These are phyloP conservation scores for Pseudotulostoma volvatum DNA, from an alignment of 495 filamentous ascomycete genomes.

Conservation along the genomic window DNA sequence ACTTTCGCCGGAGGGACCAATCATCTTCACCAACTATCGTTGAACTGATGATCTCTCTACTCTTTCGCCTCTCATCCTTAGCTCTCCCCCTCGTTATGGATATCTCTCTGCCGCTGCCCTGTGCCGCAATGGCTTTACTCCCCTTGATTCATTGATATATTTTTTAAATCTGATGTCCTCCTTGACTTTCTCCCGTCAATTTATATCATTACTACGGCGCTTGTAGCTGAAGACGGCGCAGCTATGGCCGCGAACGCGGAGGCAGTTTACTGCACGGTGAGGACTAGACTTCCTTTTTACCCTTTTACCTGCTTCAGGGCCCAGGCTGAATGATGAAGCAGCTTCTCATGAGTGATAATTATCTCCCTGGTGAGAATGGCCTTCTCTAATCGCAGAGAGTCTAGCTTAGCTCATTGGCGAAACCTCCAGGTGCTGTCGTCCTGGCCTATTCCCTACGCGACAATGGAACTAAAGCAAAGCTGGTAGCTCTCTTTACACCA, in stretches of 20 bases:
- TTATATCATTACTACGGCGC: too few relatives aligned
- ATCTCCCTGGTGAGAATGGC: slow-evolving; percentile 60
- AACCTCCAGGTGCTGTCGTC: slow-evolving; percentile 61
- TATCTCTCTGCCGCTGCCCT: too few relatives aligned
- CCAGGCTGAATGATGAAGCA: slow-evolving; percentile 21
- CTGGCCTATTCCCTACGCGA: slow-evolving; percentile 90
- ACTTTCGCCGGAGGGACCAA: too few relatives aligned
- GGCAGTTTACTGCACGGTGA: slow-evolving; percentile 43
- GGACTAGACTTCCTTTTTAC: slow-evolving; percentile 4
- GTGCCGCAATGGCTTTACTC: too few relatives aligned
- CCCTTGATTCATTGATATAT: too few relatives aligned
- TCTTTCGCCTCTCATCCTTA: too few relatives aligned
- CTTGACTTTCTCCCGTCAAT: too few relatives aligned
- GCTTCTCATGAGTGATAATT: slow-evolving; percentile 81
- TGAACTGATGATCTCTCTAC: too few relatives aligned
- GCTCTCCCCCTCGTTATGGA: too few relatives aligned
- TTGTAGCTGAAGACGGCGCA: too few relatives aligned
- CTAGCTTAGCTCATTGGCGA: slow-evolving; percentile 1
- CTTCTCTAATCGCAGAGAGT: background rate
- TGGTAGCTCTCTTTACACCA: slow-evolving; percentile 68
- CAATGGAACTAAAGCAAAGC: slow-evolving; percentile 70
- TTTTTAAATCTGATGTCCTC: too few relatives aligned
- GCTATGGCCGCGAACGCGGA: slow-evolving; percentile 18
- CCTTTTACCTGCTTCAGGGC: slow-evolving; percentile 5
- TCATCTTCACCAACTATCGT: too few relatives aligned